A percentile compares a stretch with the other conserved stretches of the same genome.
phyloP scores from a whole-genome alignment of 441 rosid genomes.

The Pelargonium citronellum region DNA sequence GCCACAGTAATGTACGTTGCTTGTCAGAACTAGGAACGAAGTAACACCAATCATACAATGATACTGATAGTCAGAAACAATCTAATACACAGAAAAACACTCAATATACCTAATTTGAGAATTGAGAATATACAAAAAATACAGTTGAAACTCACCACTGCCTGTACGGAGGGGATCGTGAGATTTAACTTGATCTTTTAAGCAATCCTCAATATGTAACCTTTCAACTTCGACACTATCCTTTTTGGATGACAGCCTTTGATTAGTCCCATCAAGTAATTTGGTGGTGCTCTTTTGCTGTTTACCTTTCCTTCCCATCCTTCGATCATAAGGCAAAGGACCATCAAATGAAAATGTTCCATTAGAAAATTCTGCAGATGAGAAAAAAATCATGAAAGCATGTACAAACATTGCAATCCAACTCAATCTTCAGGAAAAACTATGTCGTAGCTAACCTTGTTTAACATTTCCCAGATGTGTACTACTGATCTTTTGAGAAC shows the following conservation, averaged over 20 bases:
- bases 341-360: conserved; percentile 42
- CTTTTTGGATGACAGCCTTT: conserved; percentile 35
- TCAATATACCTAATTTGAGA: not conserved
- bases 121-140: not conserved
- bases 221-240: conserved; percentile 40
- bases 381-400: conserved; percentile 12
- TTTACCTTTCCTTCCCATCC: conserved; percentile 65
- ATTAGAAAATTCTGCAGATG: conserved; percentile 38
- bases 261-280: conserved; percentile 47
- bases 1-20: not conserved
- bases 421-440: conserved; percentile 5
- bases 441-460: conserved; percentile 34
- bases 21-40: not conserved
- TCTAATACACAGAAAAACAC: conserved; percentile 7
- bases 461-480: conserved; percentile 24
- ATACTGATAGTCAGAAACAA: not conserved
- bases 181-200: conserved; percentile 21
- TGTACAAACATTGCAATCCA: conserved; percentile 4
- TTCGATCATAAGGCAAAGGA: conserved; percentile 41
- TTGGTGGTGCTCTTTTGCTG: conserved; percentile 61
- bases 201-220: conserved; percentile 19
- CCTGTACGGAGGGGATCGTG: conserved; percentile 23
- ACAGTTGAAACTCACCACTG: conserved; percentile 31
- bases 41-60: not conserved
- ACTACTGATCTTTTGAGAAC: conserved; percentile 16